Conservation (phyloP, 78 protist genomes). For the Dictyostelium purpureum region DNA sequence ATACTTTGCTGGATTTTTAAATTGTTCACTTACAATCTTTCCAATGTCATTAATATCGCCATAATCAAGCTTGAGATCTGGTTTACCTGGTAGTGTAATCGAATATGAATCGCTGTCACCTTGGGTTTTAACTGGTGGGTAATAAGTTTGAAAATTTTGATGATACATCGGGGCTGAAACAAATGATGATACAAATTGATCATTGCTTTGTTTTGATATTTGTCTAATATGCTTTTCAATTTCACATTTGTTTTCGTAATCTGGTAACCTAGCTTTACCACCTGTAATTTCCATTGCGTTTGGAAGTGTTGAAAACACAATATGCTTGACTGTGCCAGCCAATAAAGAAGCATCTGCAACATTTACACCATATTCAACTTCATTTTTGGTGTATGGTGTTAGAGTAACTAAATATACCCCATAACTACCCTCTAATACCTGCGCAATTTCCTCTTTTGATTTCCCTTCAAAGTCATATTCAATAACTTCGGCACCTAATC, state of each 20-base stretch:
- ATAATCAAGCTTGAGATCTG: background rate
- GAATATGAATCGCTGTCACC: background rate
- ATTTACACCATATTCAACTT: background rate
- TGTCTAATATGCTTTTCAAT: background rate
- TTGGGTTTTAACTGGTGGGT: background rate
- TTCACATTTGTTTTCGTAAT: conserved; percentile 13
- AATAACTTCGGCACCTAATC: background rate
- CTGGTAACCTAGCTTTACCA: background rate
- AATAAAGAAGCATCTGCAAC: conserved; percentile 8
- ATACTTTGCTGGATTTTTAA: background rate
- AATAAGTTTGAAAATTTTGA: background rate
- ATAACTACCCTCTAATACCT: background rate
- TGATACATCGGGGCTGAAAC: background rate
- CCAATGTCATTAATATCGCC: conserved; percentile 4
- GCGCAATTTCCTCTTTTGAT: background rate
- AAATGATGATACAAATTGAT: background rate
- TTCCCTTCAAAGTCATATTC: background rate
- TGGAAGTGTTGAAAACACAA: background rate
- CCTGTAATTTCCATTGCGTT: background rate
- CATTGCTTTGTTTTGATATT: background rate
- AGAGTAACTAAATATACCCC: background rate
- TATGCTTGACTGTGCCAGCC: background rate
- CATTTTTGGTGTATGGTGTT: too few relatives aligned
- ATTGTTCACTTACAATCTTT: background rate
- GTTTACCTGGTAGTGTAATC: background rate